phyloP scores from a whole-genome alignment of 2,329 filamentous ascomycete genomes.

The Pseudonectria foliicola region DNA sequence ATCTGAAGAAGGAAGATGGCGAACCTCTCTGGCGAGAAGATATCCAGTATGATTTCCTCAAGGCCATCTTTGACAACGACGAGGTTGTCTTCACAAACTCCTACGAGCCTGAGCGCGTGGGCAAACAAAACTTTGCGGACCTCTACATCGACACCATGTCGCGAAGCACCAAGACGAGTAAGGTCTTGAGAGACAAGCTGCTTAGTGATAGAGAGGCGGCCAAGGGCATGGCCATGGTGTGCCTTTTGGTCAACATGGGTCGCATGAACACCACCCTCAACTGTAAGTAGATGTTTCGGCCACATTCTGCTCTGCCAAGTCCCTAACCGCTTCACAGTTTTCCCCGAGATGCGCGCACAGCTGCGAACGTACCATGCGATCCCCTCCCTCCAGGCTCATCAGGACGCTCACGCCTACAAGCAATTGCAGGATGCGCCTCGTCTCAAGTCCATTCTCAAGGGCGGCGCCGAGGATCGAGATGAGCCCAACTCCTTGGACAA shows the following conservation, averaged over 20 bases:
- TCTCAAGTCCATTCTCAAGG: conserved; percentile 94
- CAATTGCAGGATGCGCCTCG: conserved; percentile 94
- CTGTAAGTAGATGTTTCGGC: conserved; percentile 50
- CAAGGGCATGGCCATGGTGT: conserved; percentile 99
- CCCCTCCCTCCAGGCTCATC: conserved; percentile 87
- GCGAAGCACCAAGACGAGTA: conserved; percentile 97
- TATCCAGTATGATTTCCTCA: conserved; percentile 83
- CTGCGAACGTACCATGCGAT: conserved; percentile 97
- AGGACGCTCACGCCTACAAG: conserved; percentile 95
- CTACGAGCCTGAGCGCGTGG: conserved; percentile 57
- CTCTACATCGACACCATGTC: conserved; percentile 99
- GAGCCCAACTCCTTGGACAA: conserved; percentile 81
- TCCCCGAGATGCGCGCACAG: conserved; percentile 98
- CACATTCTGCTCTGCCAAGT: background rate
- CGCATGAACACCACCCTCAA: conserved; percentile 99
- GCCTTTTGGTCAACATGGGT: conserved; percentile 91
- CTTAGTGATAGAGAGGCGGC: conserved; percentile 85
- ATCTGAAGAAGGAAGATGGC: conserved; percentile 83
- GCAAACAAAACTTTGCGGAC: conserved; percentile 79
- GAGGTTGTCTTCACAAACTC: conserved; percentile 79
- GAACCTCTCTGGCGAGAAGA: conserved; percentile 81
- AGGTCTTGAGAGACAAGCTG: conserved; percentile 94
- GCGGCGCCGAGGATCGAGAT: conserved; percentile 80
- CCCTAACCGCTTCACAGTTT: conserved; percentile 55
- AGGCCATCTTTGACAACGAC: conserved; percentile 70